These are phyloP conservation scores for Austropuccinia psidii DNA, from an alignment of 1,284 basidiomycete genomes.

Conservation along the genomic window DNA sequence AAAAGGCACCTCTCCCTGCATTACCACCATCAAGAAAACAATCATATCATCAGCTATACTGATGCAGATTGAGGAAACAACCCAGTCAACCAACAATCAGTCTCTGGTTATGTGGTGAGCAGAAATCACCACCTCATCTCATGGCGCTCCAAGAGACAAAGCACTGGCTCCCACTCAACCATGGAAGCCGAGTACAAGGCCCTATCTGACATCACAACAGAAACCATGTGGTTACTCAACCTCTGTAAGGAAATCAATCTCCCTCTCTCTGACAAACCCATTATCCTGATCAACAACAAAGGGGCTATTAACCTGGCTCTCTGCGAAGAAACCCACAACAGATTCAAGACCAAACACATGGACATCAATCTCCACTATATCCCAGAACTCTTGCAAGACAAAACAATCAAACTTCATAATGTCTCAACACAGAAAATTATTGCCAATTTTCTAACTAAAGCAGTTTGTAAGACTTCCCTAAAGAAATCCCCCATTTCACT, in stretches of 20 bases:
- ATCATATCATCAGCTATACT: background rate
- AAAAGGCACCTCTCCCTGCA: too few species aligned
- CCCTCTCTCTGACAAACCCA: background rate
- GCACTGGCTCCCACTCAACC: background rate
- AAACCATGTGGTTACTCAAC: background rate
- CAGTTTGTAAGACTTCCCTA: background rate
- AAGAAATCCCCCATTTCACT: too few species aligned
- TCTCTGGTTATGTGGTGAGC: background rate
- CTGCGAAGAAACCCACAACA: background rate
- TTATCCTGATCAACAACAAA: background rate
- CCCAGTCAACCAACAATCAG: background rate
- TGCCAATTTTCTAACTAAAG: background rate
- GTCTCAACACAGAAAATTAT: background rate
- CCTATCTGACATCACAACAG: background rate
- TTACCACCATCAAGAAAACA: background rate
- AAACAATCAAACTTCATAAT: background rate
- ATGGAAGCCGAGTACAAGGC: constrained; percentile 22
- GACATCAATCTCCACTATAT: background rate
- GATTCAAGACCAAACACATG: background rate
- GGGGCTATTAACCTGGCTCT: background rate
- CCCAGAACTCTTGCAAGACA: background rate
- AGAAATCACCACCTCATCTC: background rate
- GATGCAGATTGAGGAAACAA: background rate
- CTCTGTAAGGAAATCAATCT: background rate
- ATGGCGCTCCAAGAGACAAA: background rate